Evolutionary conservation across 2,329 filamentous ascomycete species (phyloP), one percentile per base, ranked within the genome.

Genomic region (Fusarium subtropicale): DNA sequence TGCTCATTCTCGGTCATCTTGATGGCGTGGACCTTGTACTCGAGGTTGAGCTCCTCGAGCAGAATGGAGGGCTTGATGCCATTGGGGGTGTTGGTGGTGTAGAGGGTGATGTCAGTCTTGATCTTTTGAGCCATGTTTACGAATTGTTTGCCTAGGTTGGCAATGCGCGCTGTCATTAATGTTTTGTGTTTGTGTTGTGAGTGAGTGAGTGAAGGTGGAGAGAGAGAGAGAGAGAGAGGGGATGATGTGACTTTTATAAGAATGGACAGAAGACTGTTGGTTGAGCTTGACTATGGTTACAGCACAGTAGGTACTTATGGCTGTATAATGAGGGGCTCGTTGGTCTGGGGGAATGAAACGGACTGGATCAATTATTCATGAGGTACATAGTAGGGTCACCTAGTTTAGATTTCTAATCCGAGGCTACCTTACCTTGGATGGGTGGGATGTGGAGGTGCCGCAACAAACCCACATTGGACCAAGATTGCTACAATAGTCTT

Each of bases 1-100:
- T 97, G 93, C n/a, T 83, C 86, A 77, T 93, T 92, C 68, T 92
- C 91, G 67, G 79, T 82, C 62, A 97, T 86, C n/a, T 91, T 86
- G 74, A 97, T 89, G 44, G 86, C 84, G 54, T 90, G 86, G 44
- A 81, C 77, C 80, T 93, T 89, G 82, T 97, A 97, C n/a, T 91
- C 87, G 41, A 97, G 82, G 71, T 90, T 91, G 7, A 97, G 86
- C 81, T 97, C 94, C 81, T 97, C 93, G 18, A 97, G 83, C 12
- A 92, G 86, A 70, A 97, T 97, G 59, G 92, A 94, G 66, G 93
- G 88, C 79, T 97, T 97, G 85, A 96, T 91, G 68, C 94, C 93
- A 81, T 97, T 97, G 46, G 94, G 93, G 53, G 94, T 97, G 75
- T 90, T 87, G 15, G 87, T 85, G 15, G 93, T 97, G 83, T 96